Percentiles rank a stretch among this genome's conserved stretches.
phyloP scores from a whole-genome alignment of 495 filamentous ascomycete species.

The Penicillium chermesinum region DNA sequence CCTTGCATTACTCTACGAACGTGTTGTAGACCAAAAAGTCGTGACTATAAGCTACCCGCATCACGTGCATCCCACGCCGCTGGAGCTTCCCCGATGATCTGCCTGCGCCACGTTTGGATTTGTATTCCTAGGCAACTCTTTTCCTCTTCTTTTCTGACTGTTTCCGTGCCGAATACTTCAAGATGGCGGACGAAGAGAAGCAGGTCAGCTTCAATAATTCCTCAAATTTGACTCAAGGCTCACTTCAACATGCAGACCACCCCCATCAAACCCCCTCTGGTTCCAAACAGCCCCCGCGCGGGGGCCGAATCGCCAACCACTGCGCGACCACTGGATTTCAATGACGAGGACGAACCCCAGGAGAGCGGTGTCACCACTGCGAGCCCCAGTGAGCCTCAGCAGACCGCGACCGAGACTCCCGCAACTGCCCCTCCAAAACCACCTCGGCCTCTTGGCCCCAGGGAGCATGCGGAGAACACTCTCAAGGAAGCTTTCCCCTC shows the following conservation, averaged over 20 bases:
- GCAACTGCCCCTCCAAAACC: slow-evolving; percentile 78
- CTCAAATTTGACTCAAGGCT: slow-evolving; percentile 12
- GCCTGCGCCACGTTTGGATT: slow-evolving; percentile 24
- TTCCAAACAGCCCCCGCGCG: slow-evolving; percentile 28
- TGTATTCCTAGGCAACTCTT: slow-evolving; percentile 22
- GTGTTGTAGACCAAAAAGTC: slow-evolving; percentile 4
- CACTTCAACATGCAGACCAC: slow-evolving; percentile 25
- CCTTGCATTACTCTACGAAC: no score
- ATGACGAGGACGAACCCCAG: slow-evolving; percentile 66
- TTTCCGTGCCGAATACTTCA: slow-evolving; percentile 1
- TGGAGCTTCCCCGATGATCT: slow-evolving; percentile 29
- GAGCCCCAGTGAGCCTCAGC: slow-evolving; percentile 25
- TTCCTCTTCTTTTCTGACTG: slow-evolving; percentile 1
- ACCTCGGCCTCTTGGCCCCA: slow-evolving; percentile 74
- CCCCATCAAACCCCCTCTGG: slow-evolving; percentile 29
- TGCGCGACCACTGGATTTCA: slow-evolving; percentile 75
- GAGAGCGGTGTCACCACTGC: slow-evolving; percentile 49
- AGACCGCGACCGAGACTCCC: slow-evolving; percentile 39
- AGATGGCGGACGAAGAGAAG: slow-evolving; percentile 41
- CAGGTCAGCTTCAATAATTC: slow-evolving; percentile 24
- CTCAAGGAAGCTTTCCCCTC: slow-evolving; percentile 90
- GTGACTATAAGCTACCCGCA: slow-evolving; percentile 20
- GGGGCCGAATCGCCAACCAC: slow-evolving; percentile 78
- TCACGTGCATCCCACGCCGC: slow-evolving; percentile 41
- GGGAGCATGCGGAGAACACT: slow-evolving; percentile 79